Conservation (phyloP, 495 filamentous ascomycete species). For the Aspergillus saccharolyticus region DNA sequence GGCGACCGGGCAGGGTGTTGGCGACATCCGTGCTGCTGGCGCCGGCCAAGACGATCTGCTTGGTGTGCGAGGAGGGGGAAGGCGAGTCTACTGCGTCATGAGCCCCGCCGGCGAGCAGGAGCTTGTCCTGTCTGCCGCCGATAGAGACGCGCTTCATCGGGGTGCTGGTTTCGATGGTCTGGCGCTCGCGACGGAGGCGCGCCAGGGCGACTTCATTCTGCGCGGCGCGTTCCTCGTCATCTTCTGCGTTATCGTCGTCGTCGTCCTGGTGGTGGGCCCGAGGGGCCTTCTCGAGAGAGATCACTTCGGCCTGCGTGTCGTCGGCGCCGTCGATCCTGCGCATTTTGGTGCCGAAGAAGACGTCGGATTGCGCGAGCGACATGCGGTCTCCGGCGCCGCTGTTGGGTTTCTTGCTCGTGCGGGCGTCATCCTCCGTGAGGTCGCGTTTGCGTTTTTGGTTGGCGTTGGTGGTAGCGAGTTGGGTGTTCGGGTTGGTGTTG, state of each 20-base stretch:
- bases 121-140: conserved; percentile 15
- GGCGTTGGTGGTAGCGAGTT: conserved; percentile 34
- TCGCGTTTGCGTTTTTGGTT: conserved; percentile 44
- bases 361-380: conserved; percentile 48
- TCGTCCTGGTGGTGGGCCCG: conserved; percentile 18
- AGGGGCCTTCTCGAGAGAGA: conserved; percentile 43
- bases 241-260: conserved; percentile 45
- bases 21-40: conserved; percentile 3
- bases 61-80: conserved; percentile 14
- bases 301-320: conserved; percentile 36
- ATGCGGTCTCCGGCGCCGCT: conserved; percentile 60
- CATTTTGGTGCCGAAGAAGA: conserved; percentile 57
- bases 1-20: conserved; percentile 26
- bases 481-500: conserved; percentile 28
- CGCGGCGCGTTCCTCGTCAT: conserved; percentile 31
- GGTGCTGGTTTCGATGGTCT: conserved; percentile 32
- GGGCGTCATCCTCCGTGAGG: conserved; percentile 28
- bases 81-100: neutral
- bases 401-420: conserved; percentile 35
- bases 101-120: neutral
- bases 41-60: conserved; percentile 25
- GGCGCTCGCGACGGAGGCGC: conserved; percentile 29
- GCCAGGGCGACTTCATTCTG: conserved; percentile 30
- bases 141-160: conserved; percentile 22
- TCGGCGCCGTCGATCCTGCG: conserved; percentile 40